Evolutionary conservation across 1,284 basidiomycete genomes (phyloP).

Genomic region (Thelephora terrestris): DNA sequence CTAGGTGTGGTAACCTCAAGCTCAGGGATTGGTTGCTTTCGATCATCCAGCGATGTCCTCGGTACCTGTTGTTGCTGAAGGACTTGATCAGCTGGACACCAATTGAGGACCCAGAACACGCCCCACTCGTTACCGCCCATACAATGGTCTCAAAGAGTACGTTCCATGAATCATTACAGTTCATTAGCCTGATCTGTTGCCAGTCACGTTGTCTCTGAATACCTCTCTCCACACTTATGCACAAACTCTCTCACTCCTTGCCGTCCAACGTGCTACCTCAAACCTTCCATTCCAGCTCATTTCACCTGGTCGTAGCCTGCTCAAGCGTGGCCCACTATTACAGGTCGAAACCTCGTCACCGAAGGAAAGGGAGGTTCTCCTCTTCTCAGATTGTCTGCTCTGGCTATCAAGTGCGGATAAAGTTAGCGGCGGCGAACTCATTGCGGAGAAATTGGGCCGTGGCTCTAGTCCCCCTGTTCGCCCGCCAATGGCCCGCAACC

Average conservation of each 20-base stretch:
- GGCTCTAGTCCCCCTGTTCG: constrained; percentile 9
- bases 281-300: constrained; percentile 72
- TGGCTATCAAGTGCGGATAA: constrained; percentile 57
- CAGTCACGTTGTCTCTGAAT: constrained; percentile 73
- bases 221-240: constrained; percentile 69
- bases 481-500: constrained; percentile 32
- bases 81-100: constrained; percentile 65
- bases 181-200: constrained; percentile 3
- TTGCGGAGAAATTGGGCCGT: constrained; percentile 14
- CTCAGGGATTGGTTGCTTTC: constrained; percentile 79
- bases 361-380: constrained; percentile 59
- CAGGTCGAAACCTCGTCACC: constrained; percentile 45
- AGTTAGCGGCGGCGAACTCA: constrained; percentile 17
- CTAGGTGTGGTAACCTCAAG: constrained; percentile 62
- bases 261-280: constrained; percentile 65
- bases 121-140: constrained; percentile 47
- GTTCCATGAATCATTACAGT: constrained; percentile 5
- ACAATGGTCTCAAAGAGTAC: constrained; percentile 67
- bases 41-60: constrained; percentile 78
- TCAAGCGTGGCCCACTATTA: constrained; percentile 56
- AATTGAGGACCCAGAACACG: constrained; percentile 52
- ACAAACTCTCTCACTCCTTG: constrained; percentile 61
- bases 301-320: constrained; percentile 64
- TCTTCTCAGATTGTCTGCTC: constrained; percentile 74
- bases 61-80: constrained; percentile 73